Evolutionary conservation across 192 early-diverging fungal species (phyloP), one percentile per base, ranked within the genome.

Genomic region (Dissophora globulifera): DNA sequence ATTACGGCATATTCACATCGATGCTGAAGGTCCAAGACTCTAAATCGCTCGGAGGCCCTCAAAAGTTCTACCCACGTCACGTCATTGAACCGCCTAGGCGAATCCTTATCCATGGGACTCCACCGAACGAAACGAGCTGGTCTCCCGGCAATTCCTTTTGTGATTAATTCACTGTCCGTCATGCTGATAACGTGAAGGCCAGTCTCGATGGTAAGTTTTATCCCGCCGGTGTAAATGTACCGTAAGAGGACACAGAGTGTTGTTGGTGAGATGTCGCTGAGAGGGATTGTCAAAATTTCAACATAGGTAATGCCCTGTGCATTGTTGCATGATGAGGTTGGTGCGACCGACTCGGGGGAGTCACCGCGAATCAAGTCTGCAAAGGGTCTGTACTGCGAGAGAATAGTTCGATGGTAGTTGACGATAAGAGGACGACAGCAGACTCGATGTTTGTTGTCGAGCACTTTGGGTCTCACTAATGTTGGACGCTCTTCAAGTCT

Each of bases 41-140:
- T 33, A 26, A 45, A 66, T 10, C 29, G 13, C 19, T 66, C 45
- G 0, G 63, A 25, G 7, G 53, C 45, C 20, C 46, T 26, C 2
- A 66, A 30, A 9, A 66, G 33, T 13, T 66, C 52, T 2, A 23
- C 19, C 63, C 63, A 66, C 3, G 51, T 35, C n/a, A 66, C 63
- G 0, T 43, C 30, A 17, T 56, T 66, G 22, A 66, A 8, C 8
- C 56, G 33, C 42, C 52, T 56, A 3, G 52, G n/a, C 4, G 63
- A 56, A 0, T 23, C 20, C 7, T 41, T 12, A 7, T 40, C 45
- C 5, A 56, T 6, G 12, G 52, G 53, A 9, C 6, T 38, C 35
- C n/a, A n/a, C n/a, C n/a, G n/a, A n/a, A n/a, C n/a, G n/a, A n/a
- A n/a, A n/a, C n/a, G n/a, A n/a, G n/a, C n/a, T n/a, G n/a, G n/a